A percentile compares a stretch with the other conserved stretches of the same genome.
phyloP scores from a whole-genome alignment of 495 filamentous ascomycete genomes.

The Terfezia claveryi region DNA sequence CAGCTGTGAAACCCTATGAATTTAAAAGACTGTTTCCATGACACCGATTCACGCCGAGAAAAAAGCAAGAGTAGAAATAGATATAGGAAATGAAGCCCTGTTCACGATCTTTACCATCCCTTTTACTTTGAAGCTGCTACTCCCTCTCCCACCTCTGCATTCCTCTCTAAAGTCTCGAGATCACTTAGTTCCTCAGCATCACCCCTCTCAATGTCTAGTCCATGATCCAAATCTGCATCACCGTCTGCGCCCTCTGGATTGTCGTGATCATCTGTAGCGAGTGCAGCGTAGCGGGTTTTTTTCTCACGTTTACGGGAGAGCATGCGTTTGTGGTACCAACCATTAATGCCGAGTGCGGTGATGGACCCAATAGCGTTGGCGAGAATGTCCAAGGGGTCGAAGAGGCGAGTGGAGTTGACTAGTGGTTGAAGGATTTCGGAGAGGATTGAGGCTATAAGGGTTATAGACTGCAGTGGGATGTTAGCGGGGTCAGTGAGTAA shows the following conservation, averaged over 20 bases:
- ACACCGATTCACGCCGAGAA: too few species aligned
- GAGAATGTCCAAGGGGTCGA: conserved; percentile 67
- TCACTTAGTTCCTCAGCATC: conserved; percentile 23
- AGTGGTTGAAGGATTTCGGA: conserved; percentile 70
- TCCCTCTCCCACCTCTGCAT: too few species aligned
- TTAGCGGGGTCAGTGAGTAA: background rate
- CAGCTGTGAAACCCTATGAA: too few species aligned
- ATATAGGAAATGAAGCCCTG: too few species aligned
- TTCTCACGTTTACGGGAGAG: conserved; percentile 62
- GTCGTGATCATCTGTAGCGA: conserved; percentile 19
- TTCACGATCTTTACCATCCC: too few species aligned
- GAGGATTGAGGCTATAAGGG: conserved; percentile 20
- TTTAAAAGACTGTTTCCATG: too few species aligned
- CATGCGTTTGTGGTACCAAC: conserved; percentile 90
- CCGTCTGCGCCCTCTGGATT: conserved; percentile 19
- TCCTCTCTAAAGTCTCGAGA: conserved; percentile 23
- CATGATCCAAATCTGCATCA: conserved; percentile 4
- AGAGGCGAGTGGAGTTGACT: conserved; percentile 57
- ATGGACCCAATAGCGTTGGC: conserved; percentile 71
- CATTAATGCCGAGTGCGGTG: conserved; percentile 45
- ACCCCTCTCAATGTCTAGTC: background rate
- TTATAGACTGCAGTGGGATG: background rate
- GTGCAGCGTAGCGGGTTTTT: conserved; percentile 39
- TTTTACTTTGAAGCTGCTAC: conserved; percentile 1
- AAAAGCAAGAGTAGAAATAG: too few species aligned